A percentile compares a stretch with the other conserved stretches of the same genome.
These are phyloP conservation scores for Rhytidiadelphus loreus DNA, from an alignment of 225 moss, liverwort and hornwort genomes.

Conservation along the genomic window DNA sequence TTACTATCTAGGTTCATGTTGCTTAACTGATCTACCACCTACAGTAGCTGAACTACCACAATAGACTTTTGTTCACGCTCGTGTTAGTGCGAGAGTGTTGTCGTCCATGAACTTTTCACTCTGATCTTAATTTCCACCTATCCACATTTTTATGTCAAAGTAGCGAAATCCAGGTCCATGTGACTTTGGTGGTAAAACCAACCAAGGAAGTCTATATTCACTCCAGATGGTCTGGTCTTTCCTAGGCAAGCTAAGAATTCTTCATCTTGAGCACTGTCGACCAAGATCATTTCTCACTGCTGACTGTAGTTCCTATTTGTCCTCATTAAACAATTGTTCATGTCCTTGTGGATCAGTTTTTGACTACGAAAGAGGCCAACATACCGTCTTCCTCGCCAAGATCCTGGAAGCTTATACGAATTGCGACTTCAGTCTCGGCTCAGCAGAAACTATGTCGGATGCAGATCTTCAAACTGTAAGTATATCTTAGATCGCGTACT, in stretches of 20 bases:
- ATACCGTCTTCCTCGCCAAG: conserved; percentile 13
- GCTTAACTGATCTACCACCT: background rate
- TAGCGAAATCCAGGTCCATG: background rate
- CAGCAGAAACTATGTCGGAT: background rate
- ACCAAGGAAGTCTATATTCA: too few relatives aligned
- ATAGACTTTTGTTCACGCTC: background rate
- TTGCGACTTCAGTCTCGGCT: background rate
- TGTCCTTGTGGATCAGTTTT: conserved; percentile 5
- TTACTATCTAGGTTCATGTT: background rate
- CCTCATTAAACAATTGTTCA: background rate
- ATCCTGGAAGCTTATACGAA: background rate
- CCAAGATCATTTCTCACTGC: background rate
- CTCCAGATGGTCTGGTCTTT: background rate
- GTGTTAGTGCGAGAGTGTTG: background rate
- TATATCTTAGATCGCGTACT: background rate
- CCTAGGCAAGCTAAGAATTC: background rate
- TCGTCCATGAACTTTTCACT: background rate
- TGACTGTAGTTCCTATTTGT: background rate
- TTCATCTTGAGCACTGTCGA: background rate
- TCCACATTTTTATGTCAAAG: background rate
- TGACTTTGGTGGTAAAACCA: background rate
- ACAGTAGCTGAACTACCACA: background rate
- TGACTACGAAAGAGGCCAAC: background rate
- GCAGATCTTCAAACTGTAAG: conserved; percentile 7
- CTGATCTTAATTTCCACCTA: background rate